Base-by-base conservation (phyloP, 345 rosid genomes). In the Mercurialis annua region DNA sequence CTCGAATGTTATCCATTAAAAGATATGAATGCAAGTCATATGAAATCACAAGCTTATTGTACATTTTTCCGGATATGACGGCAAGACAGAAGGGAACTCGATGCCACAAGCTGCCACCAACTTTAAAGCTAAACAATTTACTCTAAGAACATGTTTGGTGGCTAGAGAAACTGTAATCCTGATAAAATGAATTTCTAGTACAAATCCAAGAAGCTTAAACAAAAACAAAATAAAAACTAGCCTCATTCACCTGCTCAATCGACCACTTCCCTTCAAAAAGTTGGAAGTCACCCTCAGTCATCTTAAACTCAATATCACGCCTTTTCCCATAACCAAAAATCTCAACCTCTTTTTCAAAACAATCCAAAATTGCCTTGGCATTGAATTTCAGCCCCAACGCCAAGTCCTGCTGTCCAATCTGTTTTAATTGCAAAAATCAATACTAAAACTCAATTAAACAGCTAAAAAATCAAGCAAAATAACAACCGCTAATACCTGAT, bases 201-300 rank as follows among this genome's bases (percentile, higher is more conserved):
- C 11, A 1, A 30, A 12, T 43, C 48, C 17, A 42, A 42, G 26
- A n/a, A 24, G 18, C 49, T 10, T 10, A 24, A 47, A 27, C 24
- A 34, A 51, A n/a, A 63, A 4, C 40, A 4, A 34, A 34, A 4
- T 34, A 9, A 0, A 11, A 52, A 44, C 16, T 21, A 24, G 11
- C 11, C 44, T 40, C 44, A 40, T 1, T 77, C 72, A 90, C 99
- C 90, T 90, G 95, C 73, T 90, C 91, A 50, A 93, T 83, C 2
- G 87, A 83, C 98, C 98, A 93, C 65, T 85, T 90, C 56, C 98
- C 98, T 88, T 90, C 84, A 66, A 87, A 90, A 27, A 82, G 60
- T 40, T 87, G 90, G 62, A 93, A 93, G 79, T 90, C 98, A 16
- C 98, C 98, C 73, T 93, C 96, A 18, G 80, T 78, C 97, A 93